These are phyloP conservation scores for Aspergillus fischeri DNA, from an alignment of 2,329 filamentous ascomycete species.

Conservation along the genomic window DNA sequence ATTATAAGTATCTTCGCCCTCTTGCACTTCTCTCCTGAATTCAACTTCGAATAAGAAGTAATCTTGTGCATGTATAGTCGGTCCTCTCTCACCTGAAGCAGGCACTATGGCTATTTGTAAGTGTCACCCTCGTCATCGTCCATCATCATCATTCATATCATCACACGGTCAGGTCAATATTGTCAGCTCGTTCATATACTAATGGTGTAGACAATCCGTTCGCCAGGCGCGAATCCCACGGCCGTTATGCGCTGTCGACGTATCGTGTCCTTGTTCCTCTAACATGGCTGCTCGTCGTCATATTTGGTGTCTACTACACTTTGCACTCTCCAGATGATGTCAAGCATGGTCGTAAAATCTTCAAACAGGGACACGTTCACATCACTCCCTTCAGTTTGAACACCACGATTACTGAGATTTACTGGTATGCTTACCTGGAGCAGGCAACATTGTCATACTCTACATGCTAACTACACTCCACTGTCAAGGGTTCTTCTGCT, in stretches of 20 bases:
- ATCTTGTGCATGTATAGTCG: neutral
- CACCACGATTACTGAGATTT: conserved; percentile 60
- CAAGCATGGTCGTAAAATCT: conserved; percentile 61
- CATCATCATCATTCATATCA: neutral
- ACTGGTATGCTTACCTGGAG: conserved; percentile 58
- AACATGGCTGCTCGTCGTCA: conserved; percentile 69
- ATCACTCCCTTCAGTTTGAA: conserved; percentile 74
- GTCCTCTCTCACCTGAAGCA: neutral
- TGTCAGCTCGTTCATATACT: neutral
- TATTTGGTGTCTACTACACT: conserved; percentile 71
- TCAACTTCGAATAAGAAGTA: neutral
- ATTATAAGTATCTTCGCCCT: neutral
- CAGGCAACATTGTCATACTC: neutral
- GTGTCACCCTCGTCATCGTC: neutral
- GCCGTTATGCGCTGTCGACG: conserved; percentile 56
- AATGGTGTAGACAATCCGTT: conserved; percentile 62
- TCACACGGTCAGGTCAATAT: no score
- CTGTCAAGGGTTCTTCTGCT: conserved; percentile 63
- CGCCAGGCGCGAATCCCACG: conserved; percentile 63
- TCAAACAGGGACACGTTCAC: conserved; percentile 65
- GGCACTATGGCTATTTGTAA: conserved; percentile 11
- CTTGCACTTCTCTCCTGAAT: neutral
- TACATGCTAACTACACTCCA: neutral
- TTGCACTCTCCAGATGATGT: conserved; percentile 62
- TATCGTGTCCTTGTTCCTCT: conserved; percentile 74